Evolutionary conservation across 225 moss, liverwort and hornwort genomes (phyloP), one percentile per base, ranked within the genome.

Genomic region (Ulota crispa): DNA sequence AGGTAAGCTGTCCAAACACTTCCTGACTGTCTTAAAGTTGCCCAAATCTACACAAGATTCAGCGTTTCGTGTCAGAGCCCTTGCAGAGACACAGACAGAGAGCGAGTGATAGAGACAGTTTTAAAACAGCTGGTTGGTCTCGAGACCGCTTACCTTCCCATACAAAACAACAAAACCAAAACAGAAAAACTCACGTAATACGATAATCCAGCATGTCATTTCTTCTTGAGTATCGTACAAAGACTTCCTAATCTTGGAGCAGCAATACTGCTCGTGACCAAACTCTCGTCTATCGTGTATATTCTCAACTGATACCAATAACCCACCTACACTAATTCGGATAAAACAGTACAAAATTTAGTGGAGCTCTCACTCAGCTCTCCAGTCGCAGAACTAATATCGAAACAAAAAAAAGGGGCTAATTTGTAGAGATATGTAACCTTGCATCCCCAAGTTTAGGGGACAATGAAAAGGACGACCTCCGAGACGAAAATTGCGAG

Each of bases 381-480:
- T 73, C 69, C 42, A 62, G 13, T 19, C 0, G 3, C 15, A 4
- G 18, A 20, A 50, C 50, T 24, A 10, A 4, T 5, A 16, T 2
- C 18, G 18, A 50, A 18, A 5, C 50, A 4, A 39, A n/a, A 28
- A 28, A 37, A 34, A 5, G 7, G 27, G 14, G 12, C 65, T 50
- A 50, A 75, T 57, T 57, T 64, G 8, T 75, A 81, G 45, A 70
- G 39, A 18, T 72, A 79, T 74, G 56, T 27, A 80, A 83, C 86
- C 79, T 86, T 80, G 83, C 80, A 79, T 76, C 86, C 86, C 83
- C 75, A 15, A 14, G 64, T 30, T 75, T 15, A 65, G 80, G 65
- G 80, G 50, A 50, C 16, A 50, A 50, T 16, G 16, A 50, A 18
- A 47, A 47, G 47, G 15, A 16, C 41, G 9, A 41, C 41, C 9